phyloP scores from a whole-genome alignment of 164 flowering plant species.

The Houttuynia cordata region DNA sequence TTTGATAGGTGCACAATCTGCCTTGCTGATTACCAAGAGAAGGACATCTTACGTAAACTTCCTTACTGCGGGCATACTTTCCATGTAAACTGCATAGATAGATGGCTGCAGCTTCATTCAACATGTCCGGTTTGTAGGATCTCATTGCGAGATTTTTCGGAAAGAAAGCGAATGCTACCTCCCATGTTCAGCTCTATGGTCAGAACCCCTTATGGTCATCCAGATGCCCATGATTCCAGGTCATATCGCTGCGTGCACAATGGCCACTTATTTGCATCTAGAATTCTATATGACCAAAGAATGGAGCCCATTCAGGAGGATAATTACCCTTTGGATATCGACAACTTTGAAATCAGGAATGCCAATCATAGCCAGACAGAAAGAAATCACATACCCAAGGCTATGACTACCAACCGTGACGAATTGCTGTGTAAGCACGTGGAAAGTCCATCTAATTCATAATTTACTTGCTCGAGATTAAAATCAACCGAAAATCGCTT shows the following conservation, averaged over 20 bases:
- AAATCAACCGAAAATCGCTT: too few species aligned
- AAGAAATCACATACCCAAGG: conserved; percentile 17
- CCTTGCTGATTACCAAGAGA: conserved; percentile 60
- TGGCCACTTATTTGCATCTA: conserved; percentile 23
- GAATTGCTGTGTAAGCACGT: conserved; percentile 21
- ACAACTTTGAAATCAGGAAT: conserved; percentile 23
- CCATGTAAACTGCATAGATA: conserved; percentile 79
- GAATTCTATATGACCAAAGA: conserved; percentile 21
- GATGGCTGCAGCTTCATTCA: conserved; percentile 83
- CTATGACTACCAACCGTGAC: background rate
- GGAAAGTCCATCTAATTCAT: conserved; percentile 47
- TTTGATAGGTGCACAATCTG: conserved; percentile 75
- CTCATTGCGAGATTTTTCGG: conserved; percentile 55
- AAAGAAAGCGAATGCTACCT: conserved; percentile 58
- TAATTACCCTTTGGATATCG: conserved; percentile 24
- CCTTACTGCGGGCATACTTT: conserved; percentile 86
- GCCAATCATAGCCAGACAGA: conserved; percentile 12
- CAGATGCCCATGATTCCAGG: conserved; percentile 24
- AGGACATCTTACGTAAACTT: conserved; percentile 69
- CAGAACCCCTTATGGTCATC: conserved; percentile 23
- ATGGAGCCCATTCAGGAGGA: conserved; percentile 38
- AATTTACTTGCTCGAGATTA: background rate
- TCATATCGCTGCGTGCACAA: conserved; percentile 27
- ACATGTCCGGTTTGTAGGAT: conserved; percentile 93
- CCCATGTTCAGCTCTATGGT: conserved; percentile 67